Conservation (phyloP, 345 rosid species). For the Eucalyptus marginata region DNA sequence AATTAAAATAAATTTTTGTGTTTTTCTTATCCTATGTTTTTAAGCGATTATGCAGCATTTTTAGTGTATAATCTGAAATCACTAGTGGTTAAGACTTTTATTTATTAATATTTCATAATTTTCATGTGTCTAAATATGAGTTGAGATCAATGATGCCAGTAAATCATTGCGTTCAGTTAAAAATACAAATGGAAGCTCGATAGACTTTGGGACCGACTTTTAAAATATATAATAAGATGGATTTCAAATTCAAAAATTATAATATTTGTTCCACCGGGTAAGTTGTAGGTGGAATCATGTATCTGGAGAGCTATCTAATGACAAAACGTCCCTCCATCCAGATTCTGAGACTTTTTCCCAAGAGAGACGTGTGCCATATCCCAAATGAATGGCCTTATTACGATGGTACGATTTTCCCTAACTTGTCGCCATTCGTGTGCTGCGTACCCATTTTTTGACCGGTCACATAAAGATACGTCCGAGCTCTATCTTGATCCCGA, state of each 20-base stretch:
- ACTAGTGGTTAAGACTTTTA: no score
- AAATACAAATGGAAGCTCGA: fast-evolving
- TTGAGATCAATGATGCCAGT: fast-evolving
- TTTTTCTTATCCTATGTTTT: no score
- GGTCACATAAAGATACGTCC: neutral
- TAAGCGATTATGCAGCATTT: no score
- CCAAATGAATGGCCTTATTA: neutral
- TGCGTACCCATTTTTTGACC: neutral
- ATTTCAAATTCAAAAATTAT: no score
- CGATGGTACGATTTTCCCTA: neutral
- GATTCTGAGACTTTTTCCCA: neutral
- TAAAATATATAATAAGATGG: no score
- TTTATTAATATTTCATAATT: no score
- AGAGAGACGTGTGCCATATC: neutral
- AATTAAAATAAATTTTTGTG: no score
- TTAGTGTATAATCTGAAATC: no score
- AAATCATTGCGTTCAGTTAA: no score
- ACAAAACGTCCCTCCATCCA: neutral
- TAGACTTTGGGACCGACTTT: fast-evolving
- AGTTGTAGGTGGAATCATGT: no score
- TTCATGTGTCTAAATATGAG: no score
- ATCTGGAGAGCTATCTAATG: neutral
- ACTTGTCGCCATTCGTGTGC: neutral
- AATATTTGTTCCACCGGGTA: no score
- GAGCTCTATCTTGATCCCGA: neutral